These are phyloP conservation scores for Termitomyces sp. DNA, from an alignment of 768 basidiomycete species.

Conservation along the genomic window DNA sequence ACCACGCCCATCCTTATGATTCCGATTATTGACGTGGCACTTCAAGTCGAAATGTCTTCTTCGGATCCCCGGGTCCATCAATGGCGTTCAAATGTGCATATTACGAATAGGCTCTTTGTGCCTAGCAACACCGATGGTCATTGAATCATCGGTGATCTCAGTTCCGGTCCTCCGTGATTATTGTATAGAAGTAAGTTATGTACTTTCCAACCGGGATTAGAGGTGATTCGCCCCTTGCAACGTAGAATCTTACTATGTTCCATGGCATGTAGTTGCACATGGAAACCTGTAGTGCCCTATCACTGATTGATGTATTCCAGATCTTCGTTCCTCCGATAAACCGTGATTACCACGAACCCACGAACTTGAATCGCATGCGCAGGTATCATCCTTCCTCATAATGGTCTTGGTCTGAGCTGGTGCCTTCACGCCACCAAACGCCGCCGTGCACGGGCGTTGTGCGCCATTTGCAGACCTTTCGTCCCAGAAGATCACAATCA, in stretches of 20 bases:
- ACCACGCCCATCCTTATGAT: too few relatives aligned
- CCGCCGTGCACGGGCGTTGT: not conserved
- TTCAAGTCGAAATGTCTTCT: not conserved
- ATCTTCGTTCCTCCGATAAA: not conserved
- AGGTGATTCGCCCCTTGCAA: not conserved
- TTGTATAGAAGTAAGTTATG: not conserved
- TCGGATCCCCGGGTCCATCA: not conserved
- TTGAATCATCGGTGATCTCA: not conserved
- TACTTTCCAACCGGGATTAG: not conserved
- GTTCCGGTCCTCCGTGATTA: not conserved
- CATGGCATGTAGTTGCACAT: not conserved
- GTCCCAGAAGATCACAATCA: not conserved
- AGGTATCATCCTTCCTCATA: not conserved
- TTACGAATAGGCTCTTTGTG: not conserved
- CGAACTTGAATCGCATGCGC: not conserved
- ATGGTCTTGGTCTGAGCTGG: not conserved
- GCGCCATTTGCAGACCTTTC: not conserved
- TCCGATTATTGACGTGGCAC: not conserved
- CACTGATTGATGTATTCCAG: not conserved
- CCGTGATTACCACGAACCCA: too few relatives aligned
- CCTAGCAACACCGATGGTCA: not conserved
- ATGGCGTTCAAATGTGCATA: not conserved
- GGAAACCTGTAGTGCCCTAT: not conserved
- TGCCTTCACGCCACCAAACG: not conserved
- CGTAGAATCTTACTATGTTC: not conserved